Evolutionary conservation across 257 asterid species (phyloP), one percentile per base, ranked within the genome.

Genomic region (Rubia yunnanensis): DNA sequence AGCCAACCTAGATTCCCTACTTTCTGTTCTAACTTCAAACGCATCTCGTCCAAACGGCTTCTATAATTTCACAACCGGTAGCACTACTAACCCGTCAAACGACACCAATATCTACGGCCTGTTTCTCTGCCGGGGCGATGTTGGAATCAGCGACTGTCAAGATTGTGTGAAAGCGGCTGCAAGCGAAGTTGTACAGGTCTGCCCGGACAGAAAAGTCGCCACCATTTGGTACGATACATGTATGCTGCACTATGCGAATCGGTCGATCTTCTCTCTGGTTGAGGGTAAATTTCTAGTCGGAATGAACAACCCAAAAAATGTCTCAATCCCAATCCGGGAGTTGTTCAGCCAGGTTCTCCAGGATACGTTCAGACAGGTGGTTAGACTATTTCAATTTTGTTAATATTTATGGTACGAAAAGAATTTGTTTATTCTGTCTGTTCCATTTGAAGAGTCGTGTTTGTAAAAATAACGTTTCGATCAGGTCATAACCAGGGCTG

Each of bases 91-190:
- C 0, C 36, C 70, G n/a, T 34, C 68, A 0, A 52, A 55, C 8
- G 32, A 54, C 34, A 26, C 60, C 11, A 24, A 13, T 7, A 56
- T 15, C 20, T 36, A 59, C 15, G 77, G 70, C 31, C 32, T 77
- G 14, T 66, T 56, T 28, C 67, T 77, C 48, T 79, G 80, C 27
- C 73, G 77, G 9, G 79, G 73, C n/a, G 76, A 76, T 34, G 50
- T 70, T 31, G 52, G 31, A 0, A 1, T 10, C 0, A 11, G 38
- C 7, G 63, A 6, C 13, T 76, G 81, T 60, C 32, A 50, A 7
- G 32, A 27, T 0, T 78, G 77, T 7, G 56, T 72, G 22, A 17
- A 52, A 53, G 46, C 20, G 22, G 68, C 68, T 3, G 0, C 3
- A 3, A 44, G 0, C 0, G 69, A 70, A 7, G 46, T 72, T 23